phyloP scores from a whole-genome alignment of 306 rosid species.

The Cucurbita maxima region DNA sequence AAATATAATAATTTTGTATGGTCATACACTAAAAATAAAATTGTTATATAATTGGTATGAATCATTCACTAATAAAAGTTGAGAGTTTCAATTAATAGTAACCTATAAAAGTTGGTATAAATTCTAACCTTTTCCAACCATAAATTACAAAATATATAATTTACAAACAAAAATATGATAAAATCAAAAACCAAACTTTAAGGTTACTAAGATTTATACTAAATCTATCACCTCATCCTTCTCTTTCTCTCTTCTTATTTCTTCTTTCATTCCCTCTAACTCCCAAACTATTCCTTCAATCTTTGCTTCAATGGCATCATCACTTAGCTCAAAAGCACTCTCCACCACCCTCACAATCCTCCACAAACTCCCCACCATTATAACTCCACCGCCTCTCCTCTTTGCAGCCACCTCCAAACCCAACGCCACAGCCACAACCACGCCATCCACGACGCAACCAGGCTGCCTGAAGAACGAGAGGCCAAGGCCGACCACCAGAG shows the following conservation, averaged over 20 bases:
- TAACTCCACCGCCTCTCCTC: conserved; percentile 49
- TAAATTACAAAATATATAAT: too few species aligned
- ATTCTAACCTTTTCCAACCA: too few species aligned
- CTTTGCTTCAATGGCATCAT: conserved; percentile 61
- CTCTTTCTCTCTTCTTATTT: conserved; percentile 29
- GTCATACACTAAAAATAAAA: too few species aligned
- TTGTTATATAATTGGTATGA: too few species aligned
- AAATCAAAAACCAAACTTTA: not conserved
- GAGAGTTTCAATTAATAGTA: too few species aligned
- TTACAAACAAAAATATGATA: too few species aligned
- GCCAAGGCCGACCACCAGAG: conserved; percentile 35
- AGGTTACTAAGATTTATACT: not conserved
- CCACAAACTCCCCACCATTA: conserved; percentile 61
- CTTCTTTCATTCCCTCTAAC: conserved; percentile 35
- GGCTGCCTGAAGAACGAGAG: conserved; percentile 25
- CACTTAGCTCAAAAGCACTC: conserved; percentile 61
- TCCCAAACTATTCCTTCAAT: conserved; percentile 35
- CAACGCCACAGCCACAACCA: conserved; percentile 36
- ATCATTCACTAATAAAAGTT: too few species aligned
- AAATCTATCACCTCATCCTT: conserved; percentile 18
- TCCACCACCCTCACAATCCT: conserved; percentile 61
- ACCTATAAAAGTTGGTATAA: too few species aligned
- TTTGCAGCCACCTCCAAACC: conserved; percentile 37
- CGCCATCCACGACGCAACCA: conserved; percentile 41
- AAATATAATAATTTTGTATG: too few species aligned